Percentiles rank a stretch among this genome's conserved stretches.
Evolutionary conservation across 2,329 filamentous ascomycete genomes (phyloP).

Genomic region (Fusarium temperatum): DNA sequence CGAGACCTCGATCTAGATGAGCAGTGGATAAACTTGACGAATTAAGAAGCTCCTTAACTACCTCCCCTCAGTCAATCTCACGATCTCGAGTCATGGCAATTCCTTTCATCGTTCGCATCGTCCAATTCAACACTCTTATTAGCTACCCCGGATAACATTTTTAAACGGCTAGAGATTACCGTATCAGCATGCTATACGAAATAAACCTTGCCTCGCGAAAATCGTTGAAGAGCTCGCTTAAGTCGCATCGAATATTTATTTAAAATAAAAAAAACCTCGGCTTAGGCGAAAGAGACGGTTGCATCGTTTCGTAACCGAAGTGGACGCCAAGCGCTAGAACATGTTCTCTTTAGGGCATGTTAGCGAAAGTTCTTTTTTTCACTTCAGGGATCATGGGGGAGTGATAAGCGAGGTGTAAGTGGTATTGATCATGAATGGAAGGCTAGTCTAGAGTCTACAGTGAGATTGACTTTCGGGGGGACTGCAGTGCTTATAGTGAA

Average conservation of each 20-base stretch:
- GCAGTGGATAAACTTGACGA: rapidly evolving
- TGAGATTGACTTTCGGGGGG: neutral
- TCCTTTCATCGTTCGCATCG: neutral
- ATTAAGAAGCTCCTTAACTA: neutral
- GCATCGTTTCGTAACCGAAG: constrained; percentile 42
- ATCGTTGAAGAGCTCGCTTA: constrained; percentile 9
- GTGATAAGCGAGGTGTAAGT: constrained; percentile 28
- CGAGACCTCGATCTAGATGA: neutral
- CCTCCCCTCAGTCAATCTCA: too few relatives aligned
- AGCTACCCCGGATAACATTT: neutral
- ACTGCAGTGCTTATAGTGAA: neutral
- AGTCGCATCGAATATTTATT: neutral
- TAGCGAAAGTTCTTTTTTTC: neutral
- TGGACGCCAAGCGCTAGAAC: constrained; percentile 8
- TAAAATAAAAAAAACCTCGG: neutral
- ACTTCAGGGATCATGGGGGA: neutral
- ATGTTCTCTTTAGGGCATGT: neutral
- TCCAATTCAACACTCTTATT: neutral
- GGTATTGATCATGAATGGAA: neutral
- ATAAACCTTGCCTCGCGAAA: constrained; percentile 12
- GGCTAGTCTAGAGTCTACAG: neutral
- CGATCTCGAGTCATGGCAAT: neutral
- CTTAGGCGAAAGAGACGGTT: constrained; percentile 33
- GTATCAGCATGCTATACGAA: constrained; percentile 1
- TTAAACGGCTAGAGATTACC: neutral